Percentiles rank a stretch among this genome's conserved stretches.
Evolutionary conservation across 2,329 filamentous ascomycete genomes (phyloP).

Genomic region (Cyanodermella asteris): DNA sequence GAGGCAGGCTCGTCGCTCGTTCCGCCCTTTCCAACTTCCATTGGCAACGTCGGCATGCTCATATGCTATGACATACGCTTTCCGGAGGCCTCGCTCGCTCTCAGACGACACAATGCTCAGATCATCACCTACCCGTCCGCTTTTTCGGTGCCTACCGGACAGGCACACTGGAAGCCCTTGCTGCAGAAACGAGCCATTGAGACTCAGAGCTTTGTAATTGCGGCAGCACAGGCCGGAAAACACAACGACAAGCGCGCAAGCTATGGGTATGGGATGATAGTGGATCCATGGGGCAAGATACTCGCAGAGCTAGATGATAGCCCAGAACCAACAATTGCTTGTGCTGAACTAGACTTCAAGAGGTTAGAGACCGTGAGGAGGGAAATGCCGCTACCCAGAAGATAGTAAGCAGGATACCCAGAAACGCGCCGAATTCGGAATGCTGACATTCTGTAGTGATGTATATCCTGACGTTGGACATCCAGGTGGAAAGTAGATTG

Average conservation of each 20-base stretch:
- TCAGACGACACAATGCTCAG: conserved; percentile 46
- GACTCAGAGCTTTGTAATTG: conserved; percentile 69
- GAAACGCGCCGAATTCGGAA: too few species aligned
- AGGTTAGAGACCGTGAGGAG: conserved; percentile 28
- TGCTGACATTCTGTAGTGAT: conserved; percentile 1
- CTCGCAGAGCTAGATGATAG: conserved; percentile 38
- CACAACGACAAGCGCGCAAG: conserved; percentile 58
- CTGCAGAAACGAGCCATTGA: conserved; percentile 68
- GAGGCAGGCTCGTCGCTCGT: conserved; percentile 43
- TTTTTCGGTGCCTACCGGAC: conserved; percentile 70
- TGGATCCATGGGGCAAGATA: conserved; percentile 71
- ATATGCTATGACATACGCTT: conserved; percentile 90
- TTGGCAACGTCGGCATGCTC: conserved; percentile 55
- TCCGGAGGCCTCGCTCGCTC: conserved; percentile 47
- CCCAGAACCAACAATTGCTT: conserved; percentile 25
- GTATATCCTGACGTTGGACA: not conserved
- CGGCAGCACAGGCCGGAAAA: conserved; percentile 57
- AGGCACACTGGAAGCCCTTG: conserved; percentile 66
- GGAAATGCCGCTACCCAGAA: conserved; percentile 34
- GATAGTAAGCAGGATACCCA: conserved; percentile 17
- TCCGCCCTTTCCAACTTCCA: conserved; percentile 46
- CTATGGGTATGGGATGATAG: conserved; percentile 68
- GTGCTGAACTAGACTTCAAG: conserved; percentile 32
- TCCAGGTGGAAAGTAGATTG: too few species aligned
- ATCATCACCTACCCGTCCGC: conserved; percentile 73